Evolutionary conservation across 2,329 filamentous ascomycete genomes (phyloP).

Genomic region (Penicillium polonicum): DNA sequence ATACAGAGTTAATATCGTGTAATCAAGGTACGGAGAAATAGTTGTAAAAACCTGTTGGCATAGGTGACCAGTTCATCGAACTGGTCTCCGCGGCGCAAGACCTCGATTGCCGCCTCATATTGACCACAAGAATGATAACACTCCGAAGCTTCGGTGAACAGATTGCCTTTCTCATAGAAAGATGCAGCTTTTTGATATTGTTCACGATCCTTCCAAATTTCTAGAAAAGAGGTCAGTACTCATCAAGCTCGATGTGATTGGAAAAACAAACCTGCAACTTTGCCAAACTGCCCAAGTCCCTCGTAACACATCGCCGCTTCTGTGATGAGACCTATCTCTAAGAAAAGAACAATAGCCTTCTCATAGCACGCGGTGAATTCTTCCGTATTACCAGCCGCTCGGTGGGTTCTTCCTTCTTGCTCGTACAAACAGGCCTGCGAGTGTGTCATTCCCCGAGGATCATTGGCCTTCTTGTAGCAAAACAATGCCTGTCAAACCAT

Average conservation of each 20-base stretch:
- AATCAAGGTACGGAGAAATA: neutral
- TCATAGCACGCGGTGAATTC: constrained; percentile 7
- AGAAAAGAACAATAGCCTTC: constrained; percentile 14
- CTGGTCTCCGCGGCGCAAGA: constrained; percentile 15
- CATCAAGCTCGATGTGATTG: neutral
- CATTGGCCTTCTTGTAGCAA: constrained; percentile 18
- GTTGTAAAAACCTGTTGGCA: constrained; percentile 8
- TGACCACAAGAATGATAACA: constrained; percentile 14
- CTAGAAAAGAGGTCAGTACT: constrained; percentile 7
- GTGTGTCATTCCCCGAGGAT: constrained; percentile 11
- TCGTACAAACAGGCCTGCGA: constrained; percentile 15
- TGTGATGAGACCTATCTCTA: constrained; percentile 3
- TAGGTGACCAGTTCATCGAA: constrained; percentile 23
- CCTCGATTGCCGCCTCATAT: constrained; percentile 19
- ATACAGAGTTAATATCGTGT: neutral
- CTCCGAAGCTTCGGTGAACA: constrained; percentile 15
- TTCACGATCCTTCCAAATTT: constrained; percentile 16
- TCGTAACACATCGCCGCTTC: constrained; percentile 15
- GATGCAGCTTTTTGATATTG: constrained; percentile 16
- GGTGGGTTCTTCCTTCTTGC: constrained; percentile 13
- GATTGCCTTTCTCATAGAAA: constrained; percentile 12
- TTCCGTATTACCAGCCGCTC: constrained; percentile 9
- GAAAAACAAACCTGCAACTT: constrained; percentile 18
- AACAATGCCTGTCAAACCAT: constrained; percentile 13
- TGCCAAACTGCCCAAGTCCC: constrained; percentile 13